Percentiles rank a stretch among this genome's conserved stretches.
Conservation (phyloP, 2,329 filamentous ascomycete species). For the Botryosphaeria dothidea region DNA sequence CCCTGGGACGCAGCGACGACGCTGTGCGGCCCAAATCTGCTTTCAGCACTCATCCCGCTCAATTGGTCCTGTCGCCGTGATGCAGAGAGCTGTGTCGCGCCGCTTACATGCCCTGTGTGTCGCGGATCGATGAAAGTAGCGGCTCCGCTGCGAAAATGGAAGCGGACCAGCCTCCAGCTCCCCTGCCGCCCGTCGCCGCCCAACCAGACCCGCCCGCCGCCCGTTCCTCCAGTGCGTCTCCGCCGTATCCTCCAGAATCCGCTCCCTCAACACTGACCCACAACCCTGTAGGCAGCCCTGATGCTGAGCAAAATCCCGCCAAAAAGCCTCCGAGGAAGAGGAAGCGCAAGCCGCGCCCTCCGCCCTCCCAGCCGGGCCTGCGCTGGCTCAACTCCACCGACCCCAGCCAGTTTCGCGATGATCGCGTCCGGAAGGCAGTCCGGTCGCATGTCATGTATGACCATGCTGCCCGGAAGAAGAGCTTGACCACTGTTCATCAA, state of each 20-base stretch:
- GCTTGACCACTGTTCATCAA: no score
- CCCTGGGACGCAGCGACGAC: not conserved
- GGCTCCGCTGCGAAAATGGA: slow-evolving; percentile 1
- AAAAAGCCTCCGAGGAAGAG: not conserved
- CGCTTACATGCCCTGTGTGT: slow-evolving; percentile 9
- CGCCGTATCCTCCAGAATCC: no score
- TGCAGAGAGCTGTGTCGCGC: not conserved
- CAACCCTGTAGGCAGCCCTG: slow-evolving; percentile 1
- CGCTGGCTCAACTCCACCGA: slow-evolving; percentile 13
- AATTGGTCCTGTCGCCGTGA: not conserved
- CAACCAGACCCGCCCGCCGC: not conserved
- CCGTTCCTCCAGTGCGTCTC: not conserved
- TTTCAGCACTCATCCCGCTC: not conserved
- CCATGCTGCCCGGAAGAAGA: slow-evolving; percentile 5
- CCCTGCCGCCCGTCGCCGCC: not conserved
- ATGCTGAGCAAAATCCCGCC: not conserved
- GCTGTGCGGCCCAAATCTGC: not conserved
- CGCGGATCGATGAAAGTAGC: not conserved
- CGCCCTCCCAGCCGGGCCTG: slow-evolving; percentile 10
- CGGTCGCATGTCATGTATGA: slow-evolving; percentile 13
- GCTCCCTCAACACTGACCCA: not conserved
- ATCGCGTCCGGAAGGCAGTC: slow-evolving; percentile 2
- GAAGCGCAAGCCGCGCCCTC: slow-evolving; percentile 7
- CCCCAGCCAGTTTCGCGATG: slow-evolving; percentile 1
- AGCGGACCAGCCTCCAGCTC: not conserved